Evolutionary conservation across 768 basidiomycete genomes (phyloP).

Genomic region (Boletus sp.): DNA sequence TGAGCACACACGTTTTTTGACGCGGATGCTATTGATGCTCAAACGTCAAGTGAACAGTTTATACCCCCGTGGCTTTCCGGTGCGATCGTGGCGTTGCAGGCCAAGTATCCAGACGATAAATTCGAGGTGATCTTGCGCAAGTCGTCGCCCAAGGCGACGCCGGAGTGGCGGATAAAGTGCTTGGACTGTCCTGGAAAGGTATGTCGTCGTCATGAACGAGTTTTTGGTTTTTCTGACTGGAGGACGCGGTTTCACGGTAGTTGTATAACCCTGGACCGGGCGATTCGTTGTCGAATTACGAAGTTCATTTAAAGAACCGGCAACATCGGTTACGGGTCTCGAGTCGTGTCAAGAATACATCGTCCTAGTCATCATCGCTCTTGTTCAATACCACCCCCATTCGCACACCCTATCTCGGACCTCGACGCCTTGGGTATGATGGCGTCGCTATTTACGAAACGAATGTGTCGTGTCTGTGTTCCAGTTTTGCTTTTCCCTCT

Average conservation of each 20-base stretch:
- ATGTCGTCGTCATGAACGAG: background rate
- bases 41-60: constrained; percentile 32
- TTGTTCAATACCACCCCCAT: background rate
- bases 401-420: constrained; percentile 11
- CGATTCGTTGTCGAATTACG: constrained; percentile 84
- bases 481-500: background rate
- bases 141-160: constrained; percentile 46
- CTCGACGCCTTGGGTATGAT: constrained; percentile 3
- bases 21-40: constrained; percentile 32
- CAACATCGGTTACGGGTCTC: constrained; percentile 74
- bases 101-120: constrained; percentile 73
- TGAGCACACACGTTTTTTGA: constrained; percentile 21
- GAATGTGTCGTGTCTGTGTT: constrained; percentile 8
- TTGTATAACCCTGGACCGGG: constrained; percentile 89
- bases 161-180: constrained; percentile 92
- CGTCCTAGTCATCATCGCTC: constrained; percentile 18
- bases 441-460: constrained; percentile 14
- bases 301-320: constrained; percentile 87
- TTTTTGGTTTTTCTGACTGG: background rate
- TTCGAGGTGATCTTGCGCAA: constrained; percentile 76
- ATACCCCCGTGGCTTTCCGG: constrained; percentile 69
- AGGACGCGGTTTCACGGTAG: constrained; percentile 33
- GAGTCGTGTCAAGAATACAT: constrained; percentile 38
- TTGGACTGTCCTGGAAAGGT: constrained; percentile 93
- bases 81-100: constrained; percentile 66